A percentile compares a stretch with the other conserved stretches of the same genome.
Evolutionary conservation across 2,329 filamentous ascomycete genomes (phyloP).

Genomic region (Colletotrichum caudatum): DNA sequence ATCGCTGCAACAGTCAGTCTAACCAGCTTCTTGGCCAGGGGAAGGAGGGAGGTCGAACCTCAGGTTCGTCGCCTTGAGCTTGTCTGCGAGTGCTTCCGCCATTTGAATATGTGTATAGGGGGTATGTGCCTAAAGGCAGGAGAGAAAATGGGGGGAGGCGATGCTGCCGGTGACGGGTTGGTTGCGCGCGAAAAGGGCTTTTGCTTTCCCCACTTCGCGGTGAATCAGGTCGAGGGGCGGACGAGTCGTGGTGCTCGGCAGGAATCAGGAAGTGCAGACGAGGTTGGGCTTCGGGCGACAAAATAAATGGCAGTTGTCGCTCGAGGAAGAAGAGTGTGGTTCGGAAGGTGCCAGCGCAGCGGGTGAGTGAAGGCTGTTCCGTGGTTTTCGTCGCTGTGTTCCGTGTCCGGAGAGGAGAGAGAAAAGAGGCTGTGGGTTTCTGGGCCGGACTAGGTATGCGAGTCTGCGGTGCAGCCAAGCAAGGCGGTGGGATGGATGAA

Average conservation of each 20-base stretch:
- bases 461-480: conserved; percentile 20
- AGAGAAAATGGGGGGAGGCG: background rate
- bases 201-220: conserved; percentile 41
- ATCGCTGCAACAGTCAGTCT: conserved; percentile 60
- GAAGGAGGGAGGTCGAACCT: conserved; percentile 49
- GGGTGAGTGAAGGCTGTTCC: conserved; percentile 2
- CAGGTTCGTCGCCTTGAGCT: conserved; percentile 57
- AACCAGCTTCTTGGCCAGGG: conserved; percentile 18
- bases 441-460: conserved; percentile 21
- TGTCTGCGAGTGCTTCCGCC: conserved; percentile 60
- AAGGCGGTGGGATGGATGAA: background rate
- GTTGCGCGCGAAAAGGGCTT: conserved; percentile 35
- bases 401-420: conserved; percentile 20
- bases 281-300: conserved; percentile 11
- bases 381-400: conserved; percentile 30
- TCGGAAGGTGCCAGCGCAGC: background rate
- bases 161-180: conserved; percentile 27
- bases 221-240: conserved; percentile 31
- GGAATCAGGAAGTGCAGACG: conserved; percentile 10
- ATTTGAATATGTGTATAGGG: conserved; percentile 46
- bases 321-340: background rate
- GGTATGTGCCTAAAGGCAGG: conserved; percentile 31
- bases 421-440: conserved; percentile 5
- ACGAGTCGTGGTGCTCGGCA: conserved; percentile 32
- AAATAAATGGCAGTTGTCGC: conserved; percentile 12